Base-by-base conservation (phyloP, 1,139 yeast genomes). In the Kodamaea arcana region DNA sequence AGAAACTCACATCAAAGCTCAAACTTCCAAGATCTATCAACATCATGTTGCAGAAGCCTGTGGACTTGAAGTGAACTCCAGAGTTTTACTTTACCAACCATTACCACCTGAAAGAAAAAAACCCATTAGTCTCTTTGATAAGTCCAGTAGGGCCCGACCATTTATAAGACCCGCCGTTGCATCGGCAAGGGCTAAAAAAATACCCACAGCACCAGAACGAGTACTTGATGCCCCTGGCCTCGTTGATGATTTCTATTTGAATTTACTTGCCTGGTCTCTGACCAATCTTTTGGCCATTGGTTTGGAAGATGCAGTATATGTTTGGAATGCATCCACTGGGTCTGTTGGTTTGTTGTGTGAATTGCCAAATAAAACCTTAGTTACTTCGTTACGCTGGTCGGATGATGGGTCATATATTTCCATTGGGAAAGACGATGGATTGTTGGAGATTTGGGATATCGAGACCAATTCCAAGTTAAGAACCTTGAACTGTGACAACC, bases 171-270 rank as follows among this genome's bases (percentile, higher is more conserved):
- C 80, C 0, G 69, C 76, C 1, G 56, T 60, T 10, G 78, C 75
- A 3, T 62, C 67, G 35, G 80, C 81, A 1, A 65, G 80, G 41
- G 69, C 75, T 31, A 69, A 95, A 46, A 83, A 82, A 48, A 75
- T 92, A 29, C 88, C 95, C 11, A 78, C 87, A 0, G 87, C 88
- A 12, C 97, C 98, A 1, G 96, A 87, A 48, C 74, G 95, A 46
- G 95, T 92, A 1, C 69, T 92, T 31, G 99, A 92, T 62, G 98
- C 98, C 0, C 99, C 98, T 0, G 97, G 96, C 0, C 72, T 90
- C 38, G 75, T 83, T 24, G 97, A 92, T 57, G 98, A 92, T 61
- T 94, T 88, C 58, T 92, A 92, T 57, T 71, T 90, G 37, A 90
- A 88, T 56, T 65, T 92, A 35, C 62, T 92, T 39, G 80, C 92